A percentile compares a stretch with the other conserved stretches of the same genome.
phyloP scores from a whole-genome alignment of 441 rosid species.

The Gossypium gossypioides region DNA sequence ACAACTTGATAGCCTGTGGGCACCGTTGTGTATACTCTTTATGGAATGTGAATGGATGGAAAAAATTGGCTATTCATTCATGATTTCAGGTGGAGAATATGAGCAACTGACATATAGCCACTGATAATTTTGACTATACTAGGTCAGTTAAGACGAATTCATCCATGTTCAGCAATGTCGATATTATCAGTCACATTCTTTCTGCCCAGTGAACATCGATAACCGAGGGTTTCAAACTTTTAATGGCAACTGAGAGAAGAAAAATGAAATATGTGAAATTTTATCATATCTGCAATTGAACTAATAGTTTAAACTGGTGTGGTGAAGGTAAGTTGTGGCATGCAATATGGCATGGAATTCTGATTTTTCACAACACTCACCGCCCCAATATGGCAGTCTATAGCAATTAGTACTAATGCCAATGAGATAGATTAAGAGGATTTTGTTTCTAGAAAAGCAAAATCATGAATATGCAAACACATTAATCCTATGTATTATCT shows the following conservation, averaged over 20 bases:
- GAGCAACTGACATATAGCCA: slow-evolving; percentile 5
- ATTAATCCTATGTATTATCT: slow-evolving; percentile 8
- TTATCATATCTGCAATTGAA: neutral
- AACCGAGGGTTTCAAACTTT: too few relatives aligned
- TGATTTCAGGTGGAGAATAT: slow-evolving; percentile 12
- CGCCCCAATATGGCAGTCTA: neutral
- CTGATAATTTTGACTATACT: neutral
- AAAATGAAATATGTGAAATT: too few relatives aligned
- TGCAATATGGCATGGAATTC: neutral
- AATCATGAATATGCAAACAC: neutral
- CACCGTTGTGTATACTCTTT: slow-evolving; percentile 14
- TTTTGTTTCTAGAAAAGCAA: too few relatives aligned
- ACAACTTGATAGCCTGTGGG: slow-evolving; percentile 10
- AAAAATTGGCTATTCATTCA: slow-evolving; percentile 6
- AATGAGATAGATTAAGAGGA: neutral
- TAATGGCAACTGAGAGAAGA: too few relatives aligned
- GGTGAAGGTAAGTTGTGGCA: neutral
- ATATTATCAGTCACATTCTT: neutral
- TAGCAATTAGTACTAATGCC: neutral
- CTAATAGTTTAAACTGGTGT: neutral
- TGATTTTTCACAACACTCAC: neutral
- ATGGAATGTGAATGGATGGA: slow-evolving; percentile 16
- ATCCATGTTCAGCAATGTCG: neutral
- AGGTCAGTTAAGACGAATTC: neutral
- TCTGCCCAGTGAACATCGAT: neutral